Conservation (phyloP, 1,139 yeast species). For the Suhomyces wounanorum region DNA sequence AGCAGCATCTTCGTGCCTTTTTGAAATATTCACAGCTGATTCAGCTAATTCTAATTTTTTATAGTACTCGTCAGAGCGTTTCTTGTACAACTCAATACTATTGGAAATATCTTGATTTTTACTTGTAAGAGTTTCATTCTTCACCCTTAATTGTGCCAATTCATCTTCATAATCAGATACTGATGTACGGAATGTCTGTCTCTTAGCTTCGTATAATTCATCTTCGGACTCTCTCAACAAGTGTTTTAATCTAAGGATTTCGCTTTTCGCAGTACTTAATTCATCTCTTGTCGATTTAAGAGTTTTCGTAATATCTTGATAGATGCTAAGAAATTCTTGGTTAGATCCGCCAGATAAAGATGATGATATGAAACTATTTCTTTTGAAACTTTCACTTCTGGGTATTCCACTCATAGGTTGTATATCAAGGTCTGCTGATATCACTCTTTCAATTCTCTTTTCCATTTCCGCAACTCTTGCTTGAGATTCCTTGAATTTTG, state of each 20-base stretch:
- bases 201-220: conserved; percentile 44
- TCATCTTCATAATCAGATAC: conserved; percentile 45
- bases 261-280: conserved; percentile 50
- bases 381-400: conserved; percentile 40
- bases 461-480: conserved; percentile 38
- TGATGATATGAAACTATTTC: conserved; percentile 33
- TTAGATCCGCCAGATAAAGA: conserved; percentile 31
- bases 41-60: conserved; percentile 80
- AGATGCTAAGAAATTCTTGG: conserved; percentile 52
- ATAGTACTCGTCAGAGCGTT: conserved; percentile 75
- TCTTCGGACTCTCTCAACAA: conserved; percentile 51
- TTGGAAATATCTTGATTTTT: conserved; percentile 55
- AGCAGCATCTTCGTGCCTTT: conserved; percentile 61
- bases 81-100: conserved; percentile 62
- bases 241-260: conserved; percentile 53
- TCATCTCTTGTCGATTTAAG: conserved; percentile 53
- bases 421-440: conserved; percentile 19
- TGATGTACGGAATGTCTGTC: conserved; percentile 36
- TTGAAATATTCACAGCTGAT: conserved; percentile 63
- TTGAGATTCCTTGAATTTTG: conserved; percentile 41
- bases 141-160: conserved; percentile 47
- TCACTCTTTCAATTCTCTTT: conserved; percentile 29
- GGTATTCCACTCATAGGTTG: conserved; percentile 15
- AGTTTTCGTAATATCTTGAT: conserved; percentile 57
- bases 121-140: conserved; percentile 53